Conservation (phyloP, 352 stramenopile species). For the Phytophthora parvispora region DNA sequence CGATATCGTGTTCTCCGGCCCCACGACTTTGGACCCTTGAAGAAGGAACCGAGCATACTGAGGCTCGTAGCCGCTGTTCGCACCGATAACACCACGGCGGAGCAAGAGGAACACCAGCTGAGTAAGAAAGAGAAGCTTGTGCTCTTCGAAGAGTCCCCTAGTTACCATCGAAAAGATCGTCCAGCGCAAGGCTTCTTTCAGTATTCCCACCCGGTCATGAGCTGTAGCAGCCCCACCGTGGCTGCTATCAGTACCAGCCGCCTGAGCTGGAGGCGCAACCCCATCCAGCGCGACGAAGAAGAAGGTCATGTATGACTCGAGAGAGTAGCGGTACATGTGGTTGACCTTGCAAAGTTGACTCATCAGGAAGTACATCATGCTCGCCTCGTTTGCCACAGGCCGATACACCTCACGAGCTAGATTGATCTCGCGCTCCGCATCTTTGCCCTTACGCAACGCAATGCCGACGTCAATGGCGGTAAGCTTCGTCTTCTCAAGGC, state of each 20-base stretch:
- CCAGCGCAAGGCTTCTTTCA: slow-evolving; percentile 86
- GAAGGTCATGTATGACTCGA: slow-evolving; percentile 93
- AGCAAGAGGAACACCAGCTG: slow-evolving; percentile 91
- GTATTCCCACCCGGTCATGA: slow-evolving; percentile 63
- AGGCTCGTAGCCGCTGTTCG: slow-evolving; percentile 76
- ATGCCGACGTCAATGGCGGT: slow-evolving; percentile 90
- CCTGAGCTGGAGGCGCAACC: slow-evolving; percentile 36
- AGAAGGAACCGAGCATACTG: slow-evolving; percentile 87
- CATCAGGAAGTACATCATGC: slow-evolving; percentile 95
- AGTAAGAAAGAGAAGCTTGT: slow-evolving; percentile 92
- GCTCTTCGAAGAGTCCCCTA: slow-evolving; percentile 93
- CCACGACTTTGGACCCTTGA: slow-evolving; percentile 70
- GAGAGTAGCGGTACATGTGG: slow-evolving; percentile 96
- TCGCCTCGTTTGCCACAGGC: slow-evolving; percentile 88
- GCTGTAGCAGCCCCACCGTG: slow-evolving; percentile 30
- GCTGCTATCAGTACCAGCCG: background rate
- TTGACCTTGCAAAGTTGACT: slow-evolving; percentile 90
- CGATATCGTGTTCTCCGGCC: slow-evolving; percentile 77
- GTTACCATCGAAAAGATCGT: slow-evolving; percentile 93
- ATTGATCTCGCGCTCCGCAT: slow-evolving; percentile 94
- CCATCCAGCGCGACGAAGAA: slow-evolving; percentile 88
- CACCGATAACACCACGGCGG: slow-evolving; percentile 66
- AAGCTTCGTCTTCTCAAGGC: slow-evolving; percentile 92
- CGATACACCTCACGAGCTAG: slow-evolving; percentile 92
- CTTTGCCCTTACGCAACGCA: slow-evolving; percentile 86